Conservation (phyloP, 192 early-diverging fungal genomes). For the Backusella parvicylindrica region DNA sequence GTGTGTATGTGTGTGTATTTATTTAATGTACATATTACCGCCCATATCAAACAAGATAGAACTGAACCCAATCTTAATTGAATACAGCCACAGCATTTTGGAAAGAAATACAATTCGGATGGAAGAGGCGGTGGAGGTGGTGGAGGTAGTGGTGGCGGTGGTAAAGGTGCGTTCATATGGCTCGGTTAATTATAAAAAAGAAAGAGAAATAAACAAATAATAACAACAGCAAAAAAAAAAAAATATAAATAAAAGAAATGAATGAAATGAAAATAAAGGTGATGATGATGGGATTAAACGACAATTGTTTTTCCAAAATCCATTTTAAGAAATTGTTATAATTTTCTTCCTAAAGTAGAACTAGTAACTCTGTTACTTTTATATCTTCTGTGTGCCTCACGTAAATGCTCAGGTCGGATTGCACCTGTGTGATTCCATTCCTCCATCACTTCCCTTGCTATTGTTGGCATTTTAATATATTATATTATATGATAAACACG, state of each 20-base stretch:
- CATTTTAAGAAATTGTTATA: not conserved
- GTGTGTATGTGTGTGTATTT: not conserved
- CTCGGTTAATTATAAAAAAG: not conserved
- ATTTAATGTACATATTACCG: constrained; percentile 17
- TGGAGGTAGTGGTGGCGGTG: not conserved
- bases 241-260: not conserved
- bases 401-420: constrained; percentile 79
- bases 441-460: constrained; percentile 76
- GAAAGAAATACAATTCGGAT: not conserved
- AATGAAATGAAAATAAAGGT: constrained; percentile 4
- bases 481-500: not conserved
- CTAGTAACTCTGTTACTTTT: constrained; percentile 44
- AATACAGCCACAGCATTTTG: constrained; percentile 30
- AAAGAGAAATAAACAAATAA: not conserved
- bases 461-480: not conserved
- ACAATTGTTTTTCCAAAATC: not conserved
- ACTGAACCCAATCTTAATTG: constrained; percentile 21
- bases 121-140: not conserved
- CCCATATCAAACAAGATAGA: constrained; percentile 24
- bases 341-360: constrained; percentile 16
- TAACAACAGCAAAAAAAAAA: not conserved
- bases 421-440: constrained; percentile 74
- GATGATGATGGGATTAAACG: not conserved
- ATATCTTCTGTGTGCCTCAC: constrained; percentile 81
- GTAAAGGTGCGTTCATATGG: constrained; percentile 1